Evolutionary conservation across 2,329 filamentous ascomycete species (phyloP).

Genomic region (Pestalotiopsis sp.): DNA sequence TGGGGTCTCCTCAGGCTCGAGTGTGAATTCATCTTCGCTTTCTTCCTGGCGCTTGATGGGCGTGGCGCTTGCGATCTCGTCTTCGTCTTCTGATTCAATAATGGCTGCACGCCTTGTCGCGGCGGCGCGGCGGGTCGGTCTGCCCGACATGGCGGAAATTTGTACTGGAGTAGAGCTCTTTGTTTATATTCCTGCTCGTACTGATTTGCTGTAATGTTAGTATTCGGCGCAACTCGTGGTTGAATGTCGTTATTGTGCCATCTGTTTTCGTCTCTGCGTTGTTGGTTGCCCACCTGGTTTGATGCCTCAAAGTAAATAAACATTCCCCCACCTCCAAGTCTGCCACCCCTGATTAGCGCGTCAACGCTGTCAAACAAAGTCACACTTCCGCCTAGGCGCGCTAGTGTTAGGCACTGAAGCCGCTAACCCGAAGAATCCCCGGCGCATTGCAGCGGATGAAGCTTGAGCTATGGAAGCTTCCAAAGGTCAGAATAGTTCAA

Average conservation of each 20-base stretch:
- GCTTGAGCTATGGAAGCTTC: background rate
- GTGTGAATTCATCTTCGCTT: constrained; percentile 78
- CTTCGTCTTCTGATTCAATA: constrained; percentile 80
- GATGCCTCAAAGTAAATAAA: constrained; percentile 16
- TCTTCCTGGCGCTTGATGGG: constrained; percentile 58
- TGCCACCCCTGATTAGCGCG: constrained; percentile 11
- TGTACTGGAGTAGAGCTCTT: background rate
- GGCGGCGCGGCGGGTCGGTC: constrained; percentile 45
- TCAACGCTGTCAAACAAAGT: background rate
- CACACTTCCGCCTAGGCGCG: background rate
- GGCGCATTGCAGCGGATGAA: background rate
- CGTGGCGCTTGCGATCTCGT: constrained; percentile 58
- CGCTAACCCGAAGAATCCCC: constrained; percentile 11
- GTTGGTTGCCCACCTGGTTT: background rate
- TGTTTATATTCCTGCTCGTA: background rate
- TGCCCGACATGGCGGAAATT: constrained; percentile 27
- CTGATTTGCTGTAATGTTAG: background rate
- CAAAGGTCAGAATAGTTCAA: background rate
- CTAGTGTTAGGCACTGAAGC: background rate
- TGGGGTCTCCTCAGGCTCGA: constrained; percentile 59
- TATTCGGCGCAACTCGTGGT: background rate
- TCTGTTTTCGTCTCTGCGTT: background rate
- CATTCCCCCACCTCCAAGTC: background rate
- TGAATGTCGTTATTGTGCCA: background rate
- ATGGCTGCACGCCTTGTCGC: constrained; percentile 71